Conservation (phyloP, 2,329 filamentous ascomycete species). For the Lithohypha guttulata region DNA sequence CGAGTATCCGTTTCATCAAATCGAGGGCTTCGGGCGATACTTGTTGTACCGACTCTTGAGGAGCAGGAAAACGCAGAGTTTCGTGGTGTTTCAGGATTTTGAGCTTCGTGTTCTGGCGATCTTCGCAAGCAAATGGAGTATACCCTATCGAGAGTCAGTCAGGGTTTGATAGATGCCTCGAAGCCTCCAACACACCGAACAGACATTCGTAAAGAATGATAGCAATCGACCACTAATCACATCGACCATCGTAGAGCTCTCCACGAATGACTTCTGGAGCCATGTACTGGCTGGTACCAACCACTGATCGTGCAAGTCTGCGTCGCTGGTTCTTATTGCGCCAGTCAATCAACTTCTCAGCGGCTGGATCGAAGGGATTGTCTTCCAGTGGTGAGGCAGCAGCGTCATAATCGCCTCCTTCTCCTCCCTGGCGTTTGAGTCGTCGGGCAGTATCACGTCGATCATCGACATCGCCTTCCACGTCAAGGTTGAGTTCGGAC, state of each 20-base stretch:
- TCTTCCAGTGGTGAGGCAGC: slow-evolving; percentile 18
- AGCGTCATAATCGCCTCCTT: slow-evolving; percentile 2
- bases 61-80: slow-evolving; percentile 57
- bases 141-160: slow-evolving; percentile 43
- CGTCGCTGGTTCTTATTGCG: slow-evolving; percentile 59
- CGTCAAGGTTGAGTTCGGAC: slow-evolving; percentile 60
- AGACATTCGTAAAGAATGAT: slow-evolving; percentile 92
- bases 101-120: slow-evolving; percentile 70
- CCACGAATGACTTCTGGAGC: slow-evolving; percentile 84
- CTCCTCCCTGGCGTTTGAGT: slow-evolving; percentile 20
- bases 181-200: slow-evolving; percentile 38
- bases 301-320: slow-evolving; percentile 68
- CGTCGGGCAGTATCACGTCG: slow-evolving; percentile 31
- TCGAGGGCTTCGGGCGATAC: slow-evolving; percentile 58
- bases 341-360: slow-evolving; percentile 54
- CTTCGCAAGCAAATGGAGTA: slow-evolving; percentile 78
- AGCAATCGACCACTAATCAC: slow-evolving; percentile 94
- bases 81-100: slow-evolving; percentile 68
- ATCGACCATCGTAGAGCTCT: slow-evolving; percentile 76
- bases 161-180: neutral
- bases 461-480: slow-evolving; percentile 66
- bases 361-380: slow-evolving; percentile 17
- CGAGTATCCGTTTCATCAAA: slow-evolving; percentile 61
- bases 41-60: slow-evolving; percentile 30
- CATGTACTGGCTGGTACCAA: slow-evolving; percentile 97